These are phyloP conservation scores for Dissophora globulifera DNA, from an alignment of 192 early-diverging fungal species.

Conservation along the genomic window DNA sequence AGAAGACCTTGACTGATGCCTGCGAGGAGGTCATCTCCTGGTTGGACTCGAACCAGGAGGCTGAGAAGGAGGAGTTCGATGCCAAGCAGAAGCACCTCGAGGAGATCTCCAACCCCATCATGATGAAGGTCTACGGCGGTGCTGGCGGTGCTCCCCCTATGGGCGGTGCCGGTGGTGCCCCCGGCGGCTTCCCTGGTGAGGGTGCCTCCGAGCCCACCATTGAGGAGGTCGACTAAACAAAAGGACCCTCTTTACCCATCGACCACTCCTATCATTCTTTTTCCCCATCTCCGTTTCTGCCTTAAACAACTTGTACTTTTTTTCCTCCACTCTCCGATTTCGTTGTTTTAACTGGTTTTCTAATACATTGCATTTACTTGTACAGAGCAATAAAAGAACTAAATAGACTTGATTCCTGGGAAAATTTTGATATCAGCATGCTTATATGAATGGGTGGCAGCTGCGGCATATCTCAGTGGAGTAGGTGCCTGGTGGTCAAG, in stretches of 20 bases:
- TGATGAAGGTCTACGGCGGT: slow-evolving; percentile 92
- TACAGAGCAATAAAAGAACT: slow-evolving; percentile 21
- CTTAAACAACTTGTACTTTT: slow-evolving; percentile 22
- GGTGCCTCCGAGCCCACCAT: slow-evolving; percentile 71
- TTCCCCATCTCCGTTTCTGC: slow-evolving; percentile 7
- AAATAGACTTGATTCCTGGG: neutral
- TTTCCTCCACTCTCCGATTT: slow-evolving; percentile 19
- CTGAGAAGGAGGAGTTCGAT: slow-evolving; percentile 98
- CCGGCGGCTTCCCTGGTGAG: slow-evolving; percentile 80
- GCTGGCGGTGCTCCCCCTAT: slow-evolving; percentile 74
- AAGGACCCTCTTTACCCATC: neutral
- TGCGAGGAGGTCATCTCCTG: slow-evolving; percentile 94
- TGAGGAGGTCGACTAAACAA: slow-evolving; percentile 80
- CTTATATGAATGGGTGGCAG: neutral
- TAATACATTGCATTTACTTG: slow-evolving; percentile 30
- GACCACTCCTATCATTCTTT: neutral
- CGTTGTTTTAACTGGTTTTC: neutral
- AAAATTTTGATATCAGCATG: neutral
- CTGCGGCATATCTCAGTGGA: too few species aligned
- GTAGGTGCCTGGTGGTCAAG: too few species aligned
- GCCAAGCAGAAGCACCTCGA: slow-evolving; percentile 94
- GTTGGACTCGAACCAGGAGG: slow-evolving; percentile 95
- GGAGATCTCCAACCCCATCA: slow-evolving; percentile 95
- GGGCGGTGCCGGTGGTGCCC: slow-evolving; percentile 76
- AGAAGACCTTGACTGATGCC: slow-evolving; percentile 85